Base-by-base conservation (phyloP, 176 grass and related monocot genomes). In the Chrysopogon serrulatus region DNA sequence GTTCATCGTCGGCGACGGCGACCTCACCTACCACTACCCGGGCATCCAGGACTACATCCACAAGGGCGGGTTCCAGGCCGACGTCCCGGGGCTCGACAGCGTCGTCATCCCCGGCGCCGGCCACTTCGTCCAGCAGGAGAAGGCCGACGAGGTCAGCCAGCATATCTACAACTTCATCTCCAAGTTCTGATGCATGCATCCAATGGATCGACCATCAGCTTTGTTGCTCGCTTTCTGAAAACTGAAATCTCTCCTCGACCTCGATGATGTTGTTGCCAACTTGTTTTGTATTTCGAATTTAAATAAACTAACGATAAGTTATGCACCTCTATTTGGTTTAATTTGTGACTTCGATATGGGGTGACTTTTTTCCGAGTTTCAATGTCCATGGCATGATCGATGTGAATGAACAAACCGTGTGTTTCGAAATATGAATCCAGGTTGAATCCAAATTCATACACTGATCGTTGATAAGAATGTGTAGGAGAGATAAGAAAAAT, bases 91-190 rank as follows among this genome's bases (percentile, higher is more conserved):
- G 73, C 83, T 90, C 5, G 66, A 90, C 44, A 67, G 73, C 15
- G 56, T 83, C 28, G 83, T 86, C 65, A 43, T 90, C 83, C 88
- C 88, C 16, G 88, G 83, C 65, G 88, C 88, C 19, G 83, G 83
- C 0, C 88, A 90, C 79, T 90, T 90, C 31, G 86, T 90, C 64
- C 88, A 86, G 83, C 88, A 90, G 72, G 78, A 86, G 66, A 86
- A 28, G 79, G 88, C 88, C 13, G 54, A 71, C 26, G 82, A 85
- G 62, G 87, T 89, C 79, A 82, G 34, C 78, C 17, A 90, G 2
- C 78, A 82, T 37, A 86, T 90, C 79, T 21, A 73, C 65, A 30
- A 78, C 15, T 86, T 90, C 88, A 44, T 90, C 53, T n/a, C 41
- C 21, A 82, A 90, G 73, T 90, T 90, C 54, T 68, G 78, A 63